A percentile compares a stretch with the other conserved stretches of the same genome.
Conservation (phyloP, 345 rosid species). For the Conringia planisiliqua region DNA sequence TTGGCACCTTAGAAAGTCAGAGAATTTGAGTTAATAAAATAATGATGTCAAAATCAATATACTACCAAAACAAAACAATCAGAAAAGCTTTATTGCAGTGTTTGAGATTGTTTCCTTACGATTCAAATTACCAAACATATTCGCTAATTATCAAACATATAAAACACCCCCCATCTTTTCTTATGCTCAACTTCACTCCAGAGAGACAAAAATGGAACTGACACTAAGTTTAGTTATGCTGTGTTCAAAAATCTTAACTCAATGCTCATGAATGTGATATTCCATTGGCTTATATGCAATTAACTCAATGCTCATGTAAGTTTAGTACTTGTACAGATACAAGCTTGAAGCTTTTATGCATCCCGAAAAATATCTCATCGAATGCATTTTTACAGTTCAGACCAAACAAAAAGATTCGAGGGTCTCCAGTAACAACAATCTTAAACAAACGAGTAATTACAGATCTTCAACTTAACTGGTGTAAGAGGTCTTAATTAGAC, state of each 20-base stretch:
- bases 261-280: neutral
- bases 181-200: too few relatives aligned
- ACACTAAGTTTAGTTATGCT: neutral
- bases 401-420: too few relatives aligned
- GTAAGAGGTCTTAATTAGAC: neutral
- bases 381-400: too few relatives aligned
- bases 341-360: too few relatives aligned
- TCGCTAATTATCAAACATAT: too few relatives aligned
- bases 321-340: neutral
- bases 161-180: too few relatives aligned
- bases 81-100: neutral
- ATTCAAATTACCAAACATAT: neutral
- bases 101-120: neutral
- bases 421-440: too few relatives aligned
- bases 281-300: neutral
- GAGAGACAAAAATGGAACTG: neutral
- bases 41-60: neutral
- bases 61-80: neutral
- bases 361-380: too few relatives aligned
- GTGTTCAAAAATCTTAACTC: neutral
- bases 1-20: slow-evolving; percentile 52
- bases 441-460: too few relatives aligned
- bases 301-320: neutral
- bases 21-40: neutral
- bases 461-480: too few relatives aligned